These are phyloP conservation scores for Trametes sanguinea DNA, from an alignment of 768 basidiomycete species.

Conservation along the genomic window DNA sequence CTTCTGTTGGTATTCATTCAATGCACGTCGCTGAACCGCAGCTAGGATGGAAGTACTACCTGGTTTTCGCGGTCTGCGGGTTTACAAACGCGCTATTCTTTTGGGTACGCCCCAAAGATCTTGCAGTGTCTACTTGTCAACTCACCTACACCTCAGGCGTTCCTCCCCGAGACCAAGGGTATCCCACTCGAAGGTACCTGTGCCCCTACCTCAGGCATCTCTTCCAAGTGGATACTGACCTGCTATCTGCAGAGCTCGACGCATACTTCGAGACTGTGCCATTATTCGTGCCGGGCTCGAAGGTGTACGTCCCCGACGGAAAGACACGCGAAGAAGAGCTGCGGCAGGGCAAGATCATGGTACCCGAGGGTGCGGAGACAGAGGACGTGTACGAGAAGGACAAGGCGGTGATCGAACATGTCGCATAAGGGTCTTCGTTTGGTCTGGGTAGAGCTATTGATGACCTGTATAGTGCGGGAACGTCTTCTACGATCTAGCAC, in stretches of 20 bases:
- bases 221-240: neutral
- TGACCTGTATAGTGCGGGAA: too few species aligned
- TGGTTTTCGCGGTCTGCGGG: conserved; percentile 31
- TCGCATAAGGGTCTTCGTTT: neutral
- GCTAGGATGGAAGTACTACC: conserved; percentile 27
- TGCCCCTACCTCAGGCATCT: neutral
- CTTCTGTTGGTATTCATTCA: too few species aligned
- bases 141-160: conserved; percentile 5
- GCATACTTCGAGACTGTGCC: conserved; percentile 28
- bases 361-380: conserved; percentile 14
- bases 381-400: conserved; percentile 21
- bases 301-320: conserved; percentile 16
- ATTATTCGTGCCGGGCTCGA: conserved; percentile 27
- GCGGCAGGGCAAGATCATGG: conserved; percentile 21
- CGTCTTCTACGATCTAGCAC: too few species aligned
- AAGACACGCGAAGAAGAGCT: conserved; percentile 28
- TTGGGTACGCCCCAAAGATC: conserved; percentile 15
- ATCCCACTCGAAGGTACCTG: conserved; percentile 27
- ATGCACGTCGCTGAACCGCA: neutral
- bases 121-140: neutral
- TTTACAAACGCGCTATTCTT: conserved; percentile 30
- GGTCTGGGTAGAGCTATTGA: neutral
- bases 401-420: conserved; percentile 17
- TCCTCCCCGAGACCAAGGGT: conserved; percentile 31
- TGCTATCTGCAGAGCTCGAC: conserved; percentile 22